Conservation (phyloP, 1,284 basidiomycete genomes). For the Fistulinella staudtii region DNA sequence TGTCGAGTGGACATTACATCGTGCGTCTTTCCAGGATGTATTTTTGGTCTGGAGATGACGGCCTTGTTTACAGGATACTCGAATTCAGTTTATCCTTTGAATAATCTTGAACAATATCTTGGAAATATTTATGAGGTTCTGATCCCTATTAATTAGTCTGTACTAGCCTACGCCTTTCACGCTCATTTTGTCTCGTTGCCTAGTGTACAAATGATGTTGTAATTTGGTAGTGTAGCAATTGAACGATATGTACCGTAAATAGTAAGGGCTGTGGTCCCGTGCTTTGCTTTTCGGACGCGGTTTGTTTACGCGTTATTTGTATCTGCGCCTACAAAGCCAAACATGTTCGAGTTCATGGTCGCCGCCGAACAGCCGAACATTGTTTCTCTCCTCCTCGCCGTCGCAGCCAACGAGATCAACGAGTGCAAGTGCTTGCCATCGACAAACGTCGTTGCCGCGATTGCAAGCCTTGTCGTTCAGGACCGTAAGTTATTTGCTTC, state of each 20-base stretch:
- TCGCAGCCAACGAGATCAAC: conserved; percentile 17
- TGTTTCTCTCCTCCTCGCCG: conserved; percentile 20
- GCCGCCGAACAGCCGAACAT: neutral
- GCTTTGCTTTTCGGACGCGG: conserved; percentile 16
- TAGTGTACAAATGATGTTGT: conserved; percentile 6
- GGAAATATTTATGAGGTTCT: no score
- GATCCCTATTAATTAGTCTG: conserved; percentile 5
- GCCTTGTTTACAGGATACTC: conserved; percentile 20
- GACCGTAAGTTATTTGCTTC: conserved; percentile 28
- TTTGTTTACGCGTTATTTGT: conserved; percentile 33
- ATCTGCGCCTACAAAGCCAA: conserved; percentile 26
- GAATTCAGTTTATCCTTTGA: conserved; percentile 28
- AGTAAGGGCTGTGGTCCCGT: conserved; percentile 17
- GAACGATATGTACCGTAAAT: neutral
- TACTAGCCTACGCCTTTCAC: neutral
- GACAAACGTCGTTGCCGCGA: conserved; percentile 15
- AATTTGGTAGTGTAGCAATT: neutral
- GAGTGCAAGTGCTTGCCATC: conserved; percentile 19
- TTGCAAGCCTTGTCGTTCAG: conserved; percentile 20
- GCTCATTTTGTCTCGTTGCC: conserved; percentile 2
- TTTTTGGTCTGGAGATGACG: conserved; percentile 8
- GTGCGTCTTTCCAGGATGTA: conserved; percentile 37
- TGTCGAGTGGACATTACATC: conserved; percentile 70
- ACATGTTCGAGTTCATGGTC: conserved; percentile 32
- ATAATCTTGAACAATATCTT: no score